Evolutionary conservation across 805 yeast species (phyloP).

Genomic region (Cyberlindnera euphorbiae): DNA sequence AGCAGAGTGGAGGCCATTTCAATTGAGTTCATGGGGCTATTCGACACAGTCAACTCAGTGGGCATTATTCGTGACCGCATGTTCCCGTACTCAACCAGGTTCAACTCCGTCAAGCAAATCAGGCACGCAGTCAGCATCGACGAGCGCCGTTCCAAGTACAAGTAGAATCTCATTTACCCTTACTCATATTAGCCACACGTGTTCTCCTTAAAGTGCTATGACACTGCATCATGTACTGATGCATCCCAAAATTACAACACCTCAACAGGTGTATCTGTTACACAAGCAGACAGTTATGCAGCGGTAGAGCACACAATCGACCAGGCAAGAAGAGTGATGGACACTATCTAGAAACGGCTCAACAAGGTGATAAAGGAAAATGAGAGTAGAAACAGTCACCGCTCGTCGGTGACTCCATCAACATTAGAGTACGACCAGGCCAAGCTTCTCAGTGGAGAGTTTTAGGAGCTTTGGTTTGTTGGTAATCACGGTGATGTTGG

Average conservation of each 20-base stretch:
- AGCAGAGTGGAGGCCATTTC: constrained; percentile 37
- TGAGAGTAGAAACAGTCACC: neutral
- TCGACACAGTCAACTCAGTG: constrained; percentile 67
- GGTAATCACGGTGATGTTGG: constrained; percentile 70
- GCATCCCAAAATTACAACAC: neutral
- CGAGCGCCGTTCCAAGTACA: constrained; percentile 61
- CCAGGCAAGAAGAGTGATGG: constrained; percentile 14
- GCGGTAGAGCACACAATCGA: too few species aligned
- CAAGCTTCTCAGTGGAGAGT: constrained; percentile 27
- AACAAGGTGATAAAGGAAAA: neutral
- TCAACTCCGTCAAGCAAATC: constrained; percentile 49
- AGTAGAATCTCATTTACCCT: constrained; percentile 49
- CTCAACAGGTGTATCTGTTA: too few species aligned
- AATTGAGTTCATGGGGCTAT: constrained; percentile 59
- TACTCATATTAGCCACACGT: constrained; percentile 33
- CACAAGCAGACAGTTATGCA: too few species aligned
- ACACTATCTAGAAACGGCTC: constrained; percentile 14
- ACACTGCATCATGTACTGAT: neutral
- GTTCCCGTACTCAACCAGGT: constrained; percentile 53
- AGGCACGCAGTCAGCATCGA: constrained; percentile 67
- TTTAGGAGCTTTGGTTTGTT: constrained; percentile 59
- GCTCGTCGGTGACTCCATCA: constrained; percentile 6
- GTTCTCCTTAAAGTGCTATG: constrained; percentile 18
- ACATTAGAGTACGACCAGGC: constrained; percentile 23
- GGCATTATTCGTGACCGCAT: constrained; percentile 53